Conservation (phyloP, 345 rosid species). For the Heritiera fomes region DNA sequence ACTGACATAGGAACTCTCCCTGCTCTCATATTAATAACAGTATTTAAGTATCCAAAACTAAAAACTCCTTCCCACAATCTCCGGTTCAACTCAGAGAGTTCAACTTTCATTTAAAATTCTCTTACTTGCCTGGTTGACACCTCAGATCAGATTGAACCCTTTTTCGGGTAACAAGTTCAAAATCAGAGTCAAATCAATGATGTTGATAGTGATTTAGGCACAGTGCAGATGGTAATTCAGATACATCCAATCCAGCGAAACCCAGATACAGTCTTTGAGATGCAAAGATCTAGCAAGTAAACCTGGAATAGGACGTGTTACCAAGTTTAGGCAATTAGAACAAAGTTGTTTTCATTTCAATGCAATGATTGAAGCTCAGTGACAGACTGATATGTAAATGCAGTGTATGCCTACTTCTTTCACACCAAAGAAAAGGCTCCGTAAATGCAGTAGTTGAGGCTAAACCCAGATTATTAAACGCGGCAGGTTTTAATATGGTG, state of each 20-base stretch:
- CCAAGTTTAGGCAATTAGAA: neutral
- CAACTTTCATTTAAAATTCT: constrained; percentile 8
- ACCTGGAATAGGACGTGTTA: neutral
- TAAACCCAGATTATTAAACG: neutral
- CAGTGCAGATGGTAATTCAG: neutral
- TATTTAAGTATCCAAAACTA: no score
- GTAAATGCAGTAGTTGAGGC: neutral
- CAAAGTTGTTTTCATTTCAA: neutral
- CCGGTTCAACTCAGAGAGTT: neutral
- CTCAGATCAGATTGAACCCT: neutral
- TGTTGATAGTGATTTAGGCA: neutral
- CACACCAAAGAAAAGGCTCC: neutral
- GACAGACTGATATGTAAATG: neutral
- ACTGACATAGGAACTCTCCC: neutral
- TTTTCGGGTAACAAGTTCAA: neutral
- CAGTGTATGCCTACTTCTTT: neutral
- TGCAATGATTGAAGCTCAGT: neutral
- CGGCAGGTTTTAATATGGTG: neutral
- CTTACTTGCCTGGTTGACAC: neutral
- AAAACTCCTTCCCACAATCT: no score
- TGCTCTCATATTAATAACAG: no score
- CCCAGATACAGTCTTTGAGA: neutral
- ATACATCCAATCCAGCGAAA: neutral
- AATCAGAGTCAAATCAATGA: neutral
- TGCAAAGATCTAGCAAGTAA: neutral